phyloP scores from a whole-genome alignment of 179 eudicot species.

The Monotropa hypopitys region DNA sequence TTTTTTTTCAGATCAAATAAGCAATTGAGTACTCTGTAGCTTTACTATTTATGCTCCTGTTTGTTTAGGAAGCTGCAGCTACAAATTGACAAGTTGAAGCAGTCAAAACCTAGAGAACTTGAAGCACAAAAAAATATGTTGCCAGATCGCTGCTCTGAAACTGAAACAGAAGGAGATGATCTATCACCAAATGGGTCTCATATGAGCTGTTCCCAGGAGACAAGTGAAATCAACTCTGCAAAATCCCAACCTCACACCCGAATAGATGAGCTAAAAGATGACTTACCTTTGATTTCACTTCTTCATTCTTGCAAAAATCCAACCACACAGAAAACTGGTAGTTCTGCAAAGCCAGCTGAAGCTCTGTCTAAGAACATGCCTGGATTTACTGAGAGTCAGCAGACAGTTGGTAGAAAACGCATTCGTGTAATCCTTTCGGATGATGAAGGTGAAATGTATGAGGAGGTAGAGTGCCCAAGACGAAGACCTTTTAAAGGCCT shows the following conservation, averaged over 20 bases:
- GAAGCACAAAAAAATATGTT: conserved; percentile 13
- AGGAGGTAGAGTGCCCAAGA: conserved; percentile 26
- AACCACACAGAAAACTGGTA: conserved; percentile 21
- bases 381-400: conserved; percentile 38
- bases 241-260: conserved; percentile 18
- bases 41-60: conserved; percentile 8
- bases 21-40: conserved; percentile 1
- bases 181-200: conserved; percentile 25
- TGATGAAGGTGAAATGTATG: conserved; percentile 52
- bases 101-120: conserved; percentile 17
- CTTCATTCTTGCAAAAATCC: conserved; percentile 19
- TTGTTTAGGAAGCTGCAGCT: conserved; percentile 45
- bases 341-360: conserved; percentile 24
- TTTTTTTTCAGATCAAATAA: not conserved
- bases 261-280: conserved; percentile 30
- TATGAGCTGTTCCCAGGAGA: conserved; percentile 28
- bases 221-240: conserved; percentile 14
- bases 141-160: conserved; percentile 65
- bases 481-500: conserved; percentile 20
- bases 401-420: conserved; percentile 57
- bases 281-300: conserved; percentile 42
- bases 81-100: conserved; percentile 48
- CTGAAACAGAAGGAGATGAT: conserved; percentile 60
- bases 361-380: conserved; percentile 29
- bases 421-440: conserved; percentile 67